Conservation (phyloP, 352 stramenopile species). For the Globisporangium rhizosaccharum region DNA sequence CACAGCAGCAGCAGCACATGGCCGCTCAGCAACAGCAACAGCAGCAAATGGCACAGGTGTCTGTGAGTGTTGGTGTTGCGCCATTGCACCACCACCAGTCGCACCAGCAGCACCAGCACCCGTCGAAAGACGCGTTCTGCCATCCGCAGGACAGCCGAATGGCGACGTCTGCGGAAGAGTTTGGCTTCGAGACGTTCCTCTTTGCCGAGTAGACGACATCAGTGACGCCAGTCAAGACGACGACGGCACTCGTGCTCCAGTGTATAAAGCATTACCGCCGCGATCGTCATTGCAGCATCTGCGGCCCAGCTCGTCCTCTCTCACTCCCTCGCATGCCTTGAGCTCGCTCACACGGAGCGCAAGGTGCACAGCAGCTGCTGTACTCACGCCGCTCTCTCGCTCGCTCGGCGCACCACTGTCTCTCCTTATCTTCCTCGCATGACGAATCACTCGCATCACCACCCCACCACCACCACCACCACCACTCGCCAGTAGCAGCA, state of each 20-base stretch:
- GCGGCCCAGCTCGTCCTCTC: background rate
- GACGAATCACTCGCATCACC: too few relatives aligned
- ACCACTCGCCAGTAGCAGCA: background rate
- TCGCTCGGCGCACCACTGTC: background rate
- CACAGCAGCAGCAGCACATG: conserved; percentile 13
- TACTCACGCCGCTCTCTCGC: background rate
- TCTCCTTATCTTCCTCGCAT: too few relatives aligned
- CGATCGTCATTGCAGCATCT: background rate
- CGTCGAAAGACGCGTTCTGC: conserved; percentile 22
- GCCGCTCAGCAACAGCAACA: conserved; percentile 5
- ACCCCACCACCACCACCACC: background rate
- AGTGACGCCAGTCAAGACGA: too few relatives aligned
- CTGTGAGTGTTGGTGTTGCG: conserved; percentile 18
- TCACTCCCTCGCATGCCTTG: conserved; percentile 1
- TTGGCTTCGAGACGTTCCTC: conserved; percentile 59
- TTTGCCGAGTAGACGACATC: conserved; percentile 45
- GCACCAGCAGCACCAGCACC: conserved; percentile 33
- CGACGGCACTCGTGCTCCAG: background rate
- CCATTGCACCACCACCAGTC: conserved; percentile 4
- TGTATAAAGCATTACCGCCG: background rate
- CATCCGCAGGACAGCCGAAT: conserved; percentile 36
- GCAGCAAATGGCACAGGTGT: conserved; percentile 8
- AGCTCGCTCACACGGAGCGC: background rate
- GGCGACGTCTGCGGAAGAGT: conserved; percentile 43
- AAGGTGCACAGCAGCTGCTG: conserved; percentile 17